These are phyloP conservation scores for Pyropia haitanensis DNA, from an alignment of 23 red algal species.

Conservation along the genomic window DNA sequence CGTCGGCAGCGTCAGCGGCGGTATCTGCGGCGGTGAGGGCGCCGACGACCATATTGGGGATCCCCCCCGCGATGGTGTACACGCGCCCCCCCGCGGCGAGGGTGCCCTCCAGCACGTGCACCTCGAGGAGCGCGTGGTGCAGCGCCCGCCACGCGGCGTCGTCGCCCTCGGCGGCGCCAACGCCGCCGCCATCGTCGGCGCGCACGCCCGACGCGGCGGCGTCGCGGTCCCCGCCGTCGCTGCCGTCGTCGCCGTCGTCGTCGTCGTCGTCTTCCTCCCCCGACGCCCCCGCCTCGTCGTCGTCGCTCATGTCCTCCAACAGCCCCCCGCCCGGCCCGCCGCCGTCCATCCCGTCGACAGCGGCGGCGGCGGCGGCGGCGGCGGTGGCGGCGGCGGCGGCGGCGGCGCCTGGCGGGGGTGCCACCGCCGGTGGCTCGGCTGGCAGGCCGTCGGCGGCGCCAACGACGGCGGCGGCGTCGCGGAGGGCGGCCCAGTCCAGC, in stretches of 20 bases:
- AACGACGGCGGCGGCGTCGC: conserved; percentile 28
- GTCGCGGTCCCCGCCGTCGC: too few species aligned
- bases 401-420: not conserved
- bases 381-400: conserved; percentile 6
- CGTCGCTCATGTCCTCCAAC: too few species aligned
- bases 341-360: not conserved
- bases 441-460: conserved; percentile 21
- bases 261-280: too few species aligned
- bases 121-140: conserved; percentile 40
- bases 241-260: too few species aligned
- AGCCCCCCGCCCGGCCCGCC: too few species aligned
- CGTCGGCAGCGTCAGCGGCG: too few species aligned
- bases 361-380: not conserved
- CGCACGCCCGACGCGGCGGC: too few species aligned
- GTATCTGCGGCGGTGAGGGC: too few species aligned
- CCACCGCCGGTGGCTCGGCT: not conserved
- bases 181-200: too few species aligned
- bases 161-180: conserved; percentile 1
- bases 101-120: conserved; percentile 52
- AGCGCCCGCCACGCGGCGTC: conserved; percentile 17
- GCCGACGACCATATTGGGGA: conserved; percentile 38
- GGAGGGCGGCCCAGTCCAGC: conserved; percentile 50
- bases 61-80: conserved; percentile 28
- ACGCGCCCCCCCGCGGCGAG: not conserved
- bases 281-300: too few species aligned